Percentiles rank a stretch among this genome's conserved stretches.
phyloP scores from a whole-genome alignment of 352 stramenopile species.

The Phytophthora pini region DNA sequence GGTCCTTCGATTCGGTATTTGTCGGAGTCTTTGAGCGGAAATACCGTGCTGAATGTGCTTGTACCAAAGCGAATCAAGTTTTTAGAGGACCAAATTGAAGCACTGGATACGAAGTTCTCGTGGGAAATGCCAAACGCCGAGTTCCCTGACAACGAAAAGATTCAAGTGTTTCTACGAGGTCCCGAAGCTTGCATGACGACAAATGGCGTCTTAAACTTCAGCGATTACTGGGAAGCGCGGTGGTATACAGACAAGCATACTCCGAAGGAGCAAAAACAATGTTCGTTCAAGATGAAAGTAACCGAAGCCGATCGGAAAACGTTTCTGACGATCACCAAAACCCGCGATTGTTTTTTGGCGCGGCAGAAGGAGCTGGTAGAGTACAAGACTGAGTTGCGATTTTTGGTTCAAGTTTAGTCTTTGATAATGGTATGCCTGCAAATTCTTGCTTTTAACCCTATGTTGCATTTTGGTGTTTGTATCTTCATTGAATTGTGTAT shows the following conservation, averaged over 20 bases:
- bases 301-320: not conserved
- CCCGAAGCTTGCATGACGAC: constrained; percentile 16
- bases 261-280: not conserved
- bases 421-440: no score
- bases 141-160: not conserved
- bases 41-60: not conserved
- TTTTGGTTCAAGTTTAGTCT: not conserved
- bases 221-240: not conserved
- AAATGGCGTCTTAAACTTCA: constrained; percentile 1
- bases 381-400: not conserved
- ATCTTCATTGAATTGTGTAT: no score
- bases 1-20: constrained; percentile 6
- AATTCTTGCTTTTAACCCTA: no score
- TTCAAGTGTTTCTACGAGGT: constrained; percentile 30
- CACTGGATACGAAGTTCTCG: constrained; percentile 13
- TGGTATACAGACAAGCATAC: not conserved
- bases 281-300: constrained; percentile 1
- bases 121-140: constrained; percentile 25
- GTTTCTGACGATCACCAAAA: constrained; percentile 7
- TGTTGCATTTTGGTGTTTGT: no score
- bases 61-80: constrained; percentile 11
- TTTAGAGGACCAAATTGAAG: constrained; percentile 12
- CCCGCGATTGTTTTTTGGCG: not conserved
- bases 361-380: not conserved
- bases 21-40: not conserved